These are phyloP conservation scores for Myxozyma neotropica DNA, from an alignment of 805 yeast genomes.

Conservation along the genomic window DNA sequence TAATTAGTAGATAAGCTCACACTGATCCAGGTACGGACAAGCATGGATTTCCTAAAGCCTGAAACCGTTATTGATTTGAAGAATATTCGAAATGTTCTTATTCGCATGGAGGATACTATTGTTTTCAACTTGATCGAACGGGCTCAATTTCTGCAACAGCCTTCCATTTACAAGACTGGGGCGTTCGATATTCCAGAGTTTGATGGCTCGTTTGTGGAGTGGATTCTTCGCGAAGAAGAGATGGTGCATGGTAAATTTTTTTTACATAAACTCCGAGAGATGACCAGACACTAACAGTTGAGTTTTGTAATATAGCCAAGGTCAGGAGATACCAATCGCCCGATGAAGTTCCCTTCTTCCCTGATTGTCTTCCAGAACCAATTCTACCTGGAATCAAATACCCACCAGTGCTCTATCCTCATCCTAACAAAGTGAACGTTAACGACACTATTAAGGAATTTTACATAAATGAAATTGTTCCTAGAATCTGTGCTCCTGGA, in stretches of 20 bases:
- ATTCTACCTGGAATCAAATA: constrained; percentile 77
- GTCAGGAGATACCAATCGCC: constrained; percentile 91
- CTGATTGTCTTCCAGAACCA: constrained; percentile 63
- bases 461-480: constrained; percentile 76
- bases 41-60: constrained; percentile 30
- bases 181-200: constrained; percentile 63
- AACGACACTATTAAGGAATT: constrained; percentile 66
- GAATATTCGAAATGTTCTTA: constrained; percentile 81
- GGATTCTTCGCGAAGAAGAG: constrained; percentile 79
- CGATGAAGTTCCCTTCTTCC: constrained; percentile 89
- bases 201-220: constrained; percentile 82
- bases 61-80: constrained; percentile 54
- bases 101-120: constrained; percentile 95
- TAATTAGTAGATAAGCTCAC: too few species aligned
- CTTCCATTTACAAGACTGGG: constrained; percentile 67
- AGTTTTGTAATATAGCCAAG: constrained; percentile 50
- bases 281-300: constrained; percentile 8
- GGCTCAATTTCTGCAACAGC: constrained; percentile 78
- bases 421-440: constrained; percentile 73
- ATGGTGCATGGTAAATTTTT: constrained; percentile 51
- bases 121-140: constrained; percentile 91
- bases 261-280: not conserved
- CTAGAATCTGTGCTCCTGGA: constrained; percentile 43
- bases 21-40: too few species aligned
- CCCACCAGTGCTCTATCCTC: constrained; percentile 76